These are phyloP conservation scores for Stemphylium vesicarium DNA, from an alignment of 2,329 filamentous ascomycete species.

Conservation along the genomic window DNA sequence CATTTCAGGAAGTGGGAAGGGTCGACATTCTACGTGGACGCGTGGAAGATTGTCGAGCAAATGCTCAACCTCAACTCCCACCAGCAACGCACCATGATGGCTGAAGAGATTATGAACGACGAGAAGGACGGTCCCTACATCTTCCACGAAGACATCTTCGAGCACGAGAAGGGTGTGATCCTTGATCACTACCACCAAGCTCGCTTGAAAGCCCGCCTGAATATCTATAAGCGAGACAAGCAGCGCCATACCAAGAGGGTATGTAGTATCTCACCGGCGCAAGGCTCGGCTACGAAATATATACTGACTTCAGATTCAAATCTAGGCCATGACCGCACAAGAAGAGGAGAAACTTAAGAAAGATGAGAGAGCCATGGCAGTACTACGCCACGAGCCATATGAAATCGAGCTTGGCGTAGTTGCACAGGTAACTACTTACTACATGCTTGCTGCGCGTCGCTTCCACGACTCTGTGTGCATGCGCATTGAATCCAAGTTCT, in stretches of 20 bases:
- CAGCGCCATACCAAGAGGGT: conserved; percentile 19
- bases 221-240: conserved; percentile 34
- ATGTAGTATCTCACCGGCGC: too few species aligned
- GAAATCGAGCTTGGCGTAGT: conserved; percentile 66
- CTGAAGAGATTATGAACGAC: conserved; percentile 34
- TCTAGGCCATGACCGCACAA: not conserved
- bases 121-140: conserved; percentile 49
- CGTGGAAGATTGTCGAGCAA: conserved; percentile 28
- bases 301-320: too few species aligned
- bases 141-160: conserved; percentile 30
- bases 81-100: conserved; percentile 31
- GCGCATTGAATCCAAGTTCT: conserved; percentile 48
- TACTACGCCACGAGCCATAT: conserved; percentile 65
- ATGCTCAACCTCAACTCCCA: conserved; percentile 36
- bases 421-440: conserved; percentile 71
- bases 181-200: conserved; percentile 29
- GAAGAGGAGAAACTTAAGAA: conserved; percentile 40
- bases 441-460: conserved; percentile 64
- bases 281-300: too few species aligned
- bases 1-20: conserved; percentile 37
- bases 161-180: conserved; percentile 21
- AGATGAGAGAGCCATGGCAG: conserved; percentile 26
- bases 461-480: conserved; percentile 64
- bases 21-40: conserved; percentile 38
- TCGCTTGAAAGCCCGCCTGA: conserved; percentile 35